These are phyloP conservation scores for Kandelia obovata DNA, from an alignment of 345 rosid genomes.

Conservation along the genomic window DNA sequence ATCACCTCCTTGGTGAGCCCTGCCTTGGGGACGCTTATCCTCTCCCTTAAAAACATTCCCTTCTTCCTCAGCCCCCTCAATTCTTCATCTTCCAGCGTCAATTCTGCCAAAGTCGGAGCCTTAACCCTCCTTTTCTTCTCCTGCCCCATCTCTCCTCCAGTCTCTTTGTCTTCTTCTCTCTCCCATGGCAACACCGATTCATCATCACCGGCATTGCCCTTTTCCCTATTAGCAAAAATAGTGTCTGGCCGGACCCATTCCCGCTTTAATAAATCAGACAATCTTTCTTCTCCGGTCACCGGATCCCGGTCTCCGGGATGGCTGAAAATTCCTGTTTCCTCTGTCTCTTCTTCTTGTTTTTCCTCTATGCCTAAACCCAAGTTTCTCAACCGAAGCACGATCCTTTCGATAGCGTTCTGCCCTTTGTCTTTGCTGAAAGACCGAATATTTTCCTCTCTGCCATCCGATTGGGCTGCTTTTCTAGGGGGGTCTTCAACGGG, in stretches of 20 bases:
- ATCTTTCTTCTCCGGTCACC: slow-evolving; percentile 72
- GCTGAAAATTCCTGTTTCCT: slow-evolving; percentile 18
- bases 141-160: slow-evolving; percentile 15
- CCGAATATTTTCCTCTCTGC: slow-evolving; percentile 19
- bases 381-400: slow-evolving; percentile 79
- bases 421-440: slow-evolving; percentile 41
- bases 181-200: slow-evolving; percentile 57
- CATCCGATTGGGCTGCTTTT: slow-evolving; percentile 20
- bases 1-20: slow-evolving; percentile 77
- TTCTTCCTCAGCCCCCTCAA: slow-evolving; percentile 67
- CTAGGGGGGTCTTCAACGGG: slow-evolving; percentile 4
- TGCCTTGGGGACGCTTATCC: slow-evolving; percentile 82
- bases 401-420: slow-evolving; percentile 70
- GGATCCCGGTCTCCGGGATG: slow-evolving; percentile 13
- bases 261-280: slow-evolving; percentile 70
- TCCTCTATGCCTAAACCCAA: slow-evolving; percentile 73
- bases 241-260: slow-evolving; percentile 92
- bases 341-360: slow-evolving; percentile 37
- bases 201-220: slow-evolving; percentile 34
- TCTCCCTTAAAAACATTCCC: slow-evolving; percentile 77
- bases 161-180: slow-evolving; percentile 31
- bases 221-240: slow-evolving; percentile 26
- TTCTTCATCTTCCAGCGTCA: slow-evolving; percentile 87
- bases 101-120: slow-evolving; percentile 87
- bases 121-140: slow-evolving; percentile 44